Conservation (phyloP, 257 asterid genomes). For the Verbascum thapsus region DNA sequence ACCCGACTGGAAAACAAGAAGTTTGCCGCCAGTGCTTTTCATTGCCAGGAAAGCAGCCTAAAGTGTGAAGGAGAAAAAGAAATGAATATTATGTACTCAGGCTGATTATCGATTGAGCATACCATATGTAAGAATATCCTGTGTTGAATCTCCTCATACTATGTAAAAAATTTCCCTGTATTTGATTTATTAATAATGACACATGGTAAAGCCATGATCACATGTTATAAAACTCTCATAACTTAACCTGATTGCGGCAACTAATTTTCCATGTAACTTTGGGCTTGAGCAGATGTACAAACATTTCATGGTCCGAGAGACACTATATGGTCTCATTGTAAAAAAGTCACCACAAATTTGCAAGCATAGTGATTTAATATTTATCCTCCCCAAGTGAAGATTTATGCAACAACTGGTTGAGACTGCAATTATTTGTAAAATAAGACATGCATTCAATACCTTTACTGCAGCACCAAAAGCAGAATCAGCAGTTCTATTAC, state of each 20-base stretch:
- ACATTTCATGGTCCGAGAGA: constrained; percentile 2
- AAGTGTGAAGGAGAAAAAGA: constrained; percentile 27
- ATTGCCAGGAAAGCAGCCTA: constrained; percentile 98
- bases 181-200: not conserved
- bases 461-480: constrained; percentile 92
- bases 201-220: not conserved
- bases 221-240: not conserved
- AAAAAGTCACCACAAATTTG: not conserved
- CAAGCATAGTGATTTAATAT: constrained; percentile 19
- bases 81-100: constrained; percentile 6
- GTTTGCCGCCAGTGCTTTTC: constrained; percentile 96
- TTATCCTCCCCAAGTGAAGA: constrained; percentile 8
- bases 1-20: constrained; percentile 96
- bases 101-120: constrained; percentile 20
- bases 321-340: constrained; percentile 8
- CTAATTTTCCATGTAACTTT: not conserved
- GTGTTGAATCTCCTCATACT: not conserved
- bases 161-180: constrained; percentile 12
- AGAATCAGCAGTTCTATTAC: constrained; percentile 79
- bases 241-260: constrained; percentile 18
- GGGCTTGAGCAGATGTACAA: constrained; percentile 13
- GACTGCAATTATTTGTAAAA: constrained; percentile 10
- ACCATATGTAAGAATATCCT: constrained; percentile 16
- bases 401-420: constrained; percentile 18
- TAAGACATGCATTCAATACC: constrained; percentile 48